Conservation (phyloP, 345 rosid species). For the Euphorbia lathyris region DNA sequence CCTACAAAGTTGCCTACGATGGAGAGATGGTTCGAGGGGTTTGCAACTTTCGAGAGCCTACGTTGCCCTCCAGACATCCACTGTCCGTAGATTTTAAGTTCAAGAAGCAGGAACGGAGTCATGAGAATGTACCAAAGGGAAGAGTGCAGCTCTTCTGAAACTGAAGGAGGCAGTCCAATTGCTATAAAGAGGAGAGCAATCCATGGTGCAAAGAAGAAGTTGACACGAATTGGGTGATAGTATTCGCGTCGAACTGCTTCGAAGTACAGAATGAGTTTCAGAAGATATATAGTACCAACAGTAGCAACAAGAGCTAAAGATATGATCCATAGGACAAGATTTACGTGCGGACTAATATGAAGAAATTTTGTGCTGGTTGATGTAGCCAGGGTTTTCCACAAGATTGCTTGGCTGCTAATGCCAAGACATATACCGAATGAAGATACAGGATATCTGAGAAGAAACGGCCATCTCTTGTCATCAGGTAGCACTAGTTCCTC, state of each 20-base stretch:
- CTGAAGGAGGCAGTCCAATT: constrained; percentile 66
- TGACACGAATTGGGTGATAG: constrained; percentile 79
- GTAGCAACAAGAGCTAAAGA: constrained; percentile 45
- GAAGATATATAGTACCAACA: constrained; percentile 53
- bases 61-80: constrained; percentile 96
- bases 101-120: constrained; percentile 69
- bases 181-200: constrained; percentile 71
- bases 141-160: constrained; percentile 37
- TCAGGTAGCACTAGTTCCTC: constrained; percentile 76
- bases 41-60: constrained; percentile 89
- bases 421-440: constrained; percentile 93
- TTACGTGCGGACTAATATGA: constrained; percentile 43
- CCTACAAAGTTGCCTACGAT: constrained; percentile 89
- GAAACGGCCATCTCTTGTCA: constrained; percentile 86
- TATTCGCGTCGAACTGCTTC: constrained; percentile 91
- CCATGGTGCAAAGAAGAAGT: constrained; percentile 95
- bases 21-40: constrained; percentile 84
- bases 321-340: constrained; percentile 67
- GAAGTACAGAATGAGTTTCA: constrained; percentile 58
- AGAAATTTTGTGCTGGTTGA: constrained; percentile 63
- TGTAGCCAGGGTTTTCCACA: constrained; percentile 82
- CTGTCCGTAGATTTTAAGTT: constrained; percentile 86
- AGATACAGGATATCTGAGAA: constrained; percentile 68
- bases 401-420: constrained; percentile 80
- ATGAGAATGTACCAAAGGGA: constrained; percentile 78